Evolutionary conservation across 768 basidiomycete genomes (phyloP), one percentile per base, ranked within the genome.

Genomic region (Leucosporidium creatinivorum): DNA sequence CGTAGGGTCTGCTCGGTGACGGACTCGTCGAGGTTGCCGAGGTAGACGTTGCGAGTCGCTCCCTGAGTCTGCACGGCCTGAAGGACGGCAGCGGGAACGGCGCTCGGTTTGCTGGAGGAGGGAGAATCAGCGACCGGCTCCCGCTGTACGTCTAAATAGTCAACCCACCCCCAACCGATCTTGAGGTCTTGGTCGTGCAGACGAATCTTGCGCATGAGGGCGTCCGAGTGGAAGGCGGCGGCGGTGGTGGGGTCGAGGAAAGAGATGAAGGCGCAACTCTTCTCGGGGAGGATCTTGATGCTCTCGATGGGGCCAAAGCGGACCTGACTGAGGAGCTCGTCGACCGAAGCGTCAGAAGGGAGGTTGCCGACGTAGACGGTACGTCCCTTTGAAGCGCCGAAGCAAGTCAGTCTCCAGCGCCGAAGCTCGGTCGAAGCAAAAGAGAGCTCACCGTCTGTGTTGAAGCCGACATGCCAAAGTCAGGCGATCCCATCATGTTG

Each of bases 341-440:
- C 96, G 62, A 99, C 93, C 23, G 92, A 93, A 0, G 94, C 94
- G 30, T 91, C 92, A 7, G 90, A 83, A 25, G 96, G 96, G 50
- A 99, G 84, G 80, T 96, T 94, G 69, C 96, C 94, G 62, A 99
- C 87, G 78, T 97, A 99, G 58, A 98, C 93, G 0, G 94, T 99
- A 63, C 94, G 89, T 13, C 62, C 62, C 67, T 73, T 62, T 15
- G 51, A 3, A 49, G 19, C 6, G 4, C 23, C 19, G 19, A 19
- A 50, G 26, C 23, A 54, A 21, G 59, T 61, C 17, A 57, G 60
- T n/a, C n/a, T n/a, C n/a, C 12, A 23, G 23, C n/a, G 25, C 17
- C 21, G 12, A 36, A 9, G 36, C 26, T 1, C 3, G 10, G 10
- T 28, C 12, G 13, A 47, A 62, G 28, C 13, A 25, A 0, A 51